Conservation (phyloP, 305 asterid species). For the Caryopteris hybrid region DNA sequence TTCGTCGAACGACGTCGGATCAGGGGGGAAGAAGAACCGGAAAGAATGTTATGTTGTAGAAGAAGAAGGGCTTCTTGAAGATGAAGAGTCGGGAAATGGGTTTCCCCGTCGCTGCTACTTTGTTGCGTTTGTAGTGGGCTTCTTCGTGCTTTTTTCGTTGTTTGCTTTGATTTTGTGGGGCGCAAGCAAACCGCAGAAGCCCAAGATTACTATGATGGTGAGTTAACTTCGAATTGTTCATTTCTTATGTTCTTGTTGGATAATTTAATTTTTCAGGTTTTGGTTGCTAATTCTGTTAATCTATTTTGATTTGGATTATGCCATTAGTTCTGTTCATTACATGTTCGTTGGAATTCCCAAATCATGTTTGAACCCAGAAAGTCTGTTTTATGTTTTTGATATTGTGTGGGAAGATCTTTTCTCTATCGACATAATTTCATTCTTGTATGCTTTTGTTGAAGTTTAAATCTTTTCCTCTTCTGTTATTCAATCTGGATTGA, state of each 20-base stretch:
- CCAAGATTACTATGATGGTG: slow-evolving; percentile 56
- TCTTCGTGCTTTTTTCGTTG: slow-evolving; percentile 50
- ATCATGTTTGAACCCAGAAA: too few species aligned
- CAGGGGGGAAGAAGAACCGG: slow-evolving; percentile 48
- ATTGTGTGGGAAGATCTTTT: too few species aligned
- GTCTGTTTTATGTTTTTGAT: too few species aligned
- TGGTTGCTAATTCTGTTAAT: too few species aligned
- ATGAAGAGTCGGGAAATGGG: slow-evolving; percentile 37
- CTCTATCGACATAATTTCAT: too few species aligned
- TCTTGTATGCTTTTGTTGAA: background rate
- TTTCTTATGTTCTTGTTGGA: background rate
- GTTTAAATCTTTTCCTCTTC: too few species aligned
- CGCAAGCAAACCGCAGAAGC: slow-evolving; percentile 67
- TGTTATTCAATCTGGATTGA: too few species aligned
- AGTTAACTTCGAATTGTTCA: background rate
- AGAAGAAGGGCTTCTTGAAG: slow-evolving; percentile 85
- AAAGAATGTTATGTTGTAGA: slow-evolving; percentile 69
- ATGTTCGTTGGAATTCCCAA: too few species aligned
- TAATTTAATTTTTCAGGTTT: too few species aligned
- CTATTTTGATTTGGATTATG: too few species aligned
- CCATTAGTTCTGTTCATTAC: too few species aligned
- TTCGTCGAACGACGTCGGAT: slow-evolving; percentile 56
- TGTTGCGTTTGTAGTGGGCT: slow-evolving; percentile 56
- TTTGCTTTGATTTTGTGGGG: slow-evolving; percentile 64
- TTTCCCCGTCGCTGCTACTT: slow-evolving; percentile 73